A percentile compares a stretch with the other conserved stretches of the same genome.
phyloP scores from a whole-genome alignment of 352 stramenopile genomes.

The Halophytophthora polymorphica region DNA sequence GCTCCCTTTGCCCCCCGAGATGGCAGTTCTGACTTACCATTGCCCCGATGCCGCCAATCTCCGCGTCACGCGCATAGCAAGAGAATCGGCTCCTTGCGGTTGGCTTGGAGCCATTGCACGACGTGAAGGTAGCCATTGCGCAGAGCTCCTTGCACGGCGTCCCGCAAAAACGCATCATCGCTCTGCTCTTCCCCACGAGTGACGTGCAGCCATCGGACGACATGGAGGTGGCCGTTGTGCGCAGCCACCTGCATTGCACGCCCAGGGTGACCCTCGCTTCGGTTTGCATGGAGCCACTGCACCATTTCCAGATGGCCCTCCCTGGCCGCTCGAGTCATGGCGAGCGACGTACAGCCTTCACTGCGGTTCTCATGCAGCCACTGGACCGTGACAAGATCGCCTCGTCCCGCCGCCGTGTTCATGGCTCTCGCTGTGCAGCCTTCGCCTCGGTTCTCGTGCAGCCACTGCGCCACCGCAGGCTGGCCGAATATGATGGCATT shows the following conservation, averaged over 20 bases:
- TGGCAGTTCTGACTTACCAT: not conserved
- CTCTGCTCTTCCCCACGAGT: not conserved
- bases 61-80: no score
- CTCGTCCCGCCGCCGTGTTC: constrained; percentile 5
- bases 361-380: constrained; percentile 33
- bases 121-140: not conserved
- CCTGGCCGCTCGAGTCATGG: constrained; percentile 10
- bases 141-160: constrained; percentile 1
- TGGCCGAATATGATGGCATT: constrained; percentile 9
- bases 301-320: constrained; percentile 22
- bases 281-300: constrained; percentile 37
- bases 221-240: constrained; percentile 10
- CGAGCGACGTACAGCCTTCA: constrained; percentile 5
- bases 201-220: constrained; percentile 7
- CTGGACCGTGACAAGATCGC: constrained; percentile 23
- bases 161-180: not conserved
- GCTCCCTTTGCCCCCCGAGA: no score
- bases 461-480: constrained; percentile 6
- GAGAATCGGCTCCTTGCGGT: not conserved
- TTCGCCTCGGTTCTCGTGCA: constrained; percentile 1
- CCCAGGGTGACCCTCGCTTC: constrained; percentile 16
- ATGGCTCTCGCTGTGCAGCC: constrained; percentile 12
- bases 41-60: no score
- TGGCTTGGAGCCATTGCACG: not conserved
- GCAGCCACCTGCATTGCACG: constrained; percentile 5